Conservation (phyloP, 1,284 basidiomycete species). For the Erythrobasidium hasegawianum region DNA sequence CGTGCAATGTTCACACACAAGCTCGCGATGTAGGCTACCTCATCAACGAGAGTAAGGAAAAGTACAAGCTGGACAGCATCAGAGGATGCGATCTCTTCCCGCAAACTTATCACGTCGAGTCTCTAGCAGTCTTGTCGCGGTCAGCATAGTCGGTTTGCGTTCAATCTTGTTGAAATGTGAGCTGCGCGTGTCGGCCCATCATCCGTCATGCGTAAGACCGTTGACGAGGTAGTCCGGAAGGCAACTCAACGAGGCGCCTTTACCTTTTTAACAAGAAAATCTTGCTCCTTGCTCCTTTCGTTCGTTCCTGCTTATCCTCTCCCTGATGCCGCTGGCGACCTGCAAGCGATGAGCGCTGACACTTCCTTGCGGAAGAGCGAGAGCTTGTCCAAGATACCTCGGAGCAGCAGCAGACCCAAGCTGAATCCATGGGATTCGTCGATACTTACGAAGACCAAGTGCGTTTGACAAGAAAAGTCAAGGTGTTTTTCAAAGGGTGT, state of each 20-base stretch:
- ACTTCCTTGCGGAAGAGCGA: neutral
- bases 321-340: neutral
- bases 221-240: neutral
- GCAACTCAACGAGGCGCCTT: neutral
- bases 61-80: slow-evolving; percentile 70
- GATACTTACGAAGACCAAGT: neutral
- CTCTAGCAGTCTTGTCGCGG: slow-evolving; percentile 63
- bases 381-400: neutral
- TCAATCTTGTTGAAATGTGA: too few species aligned
- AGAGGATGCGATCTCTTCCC: slow-evolving; percentile 88
- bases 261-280: neutral
- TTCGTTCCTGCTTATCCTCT: too few species aligned
- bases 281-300: too few species aligned
- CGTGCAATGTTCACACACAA: slow-evolving; percentile 88
- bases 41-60: slow-evolving; percentile 53
- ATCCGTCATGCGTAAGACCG: neutral
- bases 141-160: too few species aligned
- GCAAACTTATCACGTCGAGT: slow-evolving; percentile 84
- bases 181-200: neutral
- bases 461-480: neutral
- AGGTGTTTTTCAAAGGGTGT: too few species aligned
- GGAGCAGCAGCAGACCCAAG: neutral
- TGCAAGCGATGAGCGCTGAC: neutral
- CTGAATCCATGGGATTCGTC: neutral
- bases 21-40: slow-evolving; percentile 76